These are phyloP conservation scores for Moelleriella libera DNA, from an alignment of 2,329 filamentous ascomycete species.

Conservation along the genomic window DNA sequence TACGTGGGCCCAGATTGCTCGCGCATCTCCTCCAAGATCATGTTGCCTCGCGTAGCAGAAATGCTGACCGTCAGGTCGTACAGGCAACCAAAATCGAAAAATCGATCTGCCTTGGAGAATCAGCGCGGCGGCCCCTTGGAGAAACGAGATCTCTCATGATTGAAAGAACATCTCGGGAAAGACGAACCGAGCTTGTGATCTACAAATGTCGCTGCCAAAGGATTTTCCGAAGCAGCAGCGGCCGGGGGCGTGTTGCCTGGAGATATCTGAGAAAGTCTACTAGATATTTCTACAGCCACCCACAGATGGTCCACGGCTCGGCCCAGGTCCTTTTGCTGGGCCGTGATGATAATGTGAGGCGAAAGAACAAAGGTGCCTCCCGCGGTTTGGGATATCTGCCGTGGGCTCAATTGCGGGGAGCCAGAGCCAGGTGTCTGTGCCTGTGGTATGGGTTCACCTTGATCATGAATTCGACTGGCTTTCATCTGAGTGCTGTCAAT, in stretches of 20 bases:
- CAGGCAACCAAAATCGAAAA: conserved; percentile 30
- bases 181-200: conserved; percentile 9
- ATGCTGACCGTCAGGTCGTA: conserved; percentile 34
- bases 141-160: not conserved
- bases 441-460: not conserved
- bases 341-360: conserved; percentile 27
- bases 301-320: conserved; percentile 23
- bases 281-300: conserved; percentile 34
- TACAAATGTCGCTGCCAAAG: conserved; percentile 5
- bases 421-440: not conserved
- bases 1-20: conserved; percentile 28
- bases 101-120: conserved; percentile 11
- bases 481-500: not conserved
- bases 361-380: conserved; percentile 16
- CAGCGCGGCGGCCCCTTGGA: not conserved
- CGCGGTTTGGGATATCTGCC: conserved; percentile 3
- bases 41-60: conserved; percentile 23
- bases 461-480: not conserved
- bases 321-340: conserved; percentile 22
- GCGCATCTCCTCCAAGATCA: conserved; percentile 31
- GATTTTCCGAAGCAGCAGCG: not conserved
- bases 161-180: not conserved
- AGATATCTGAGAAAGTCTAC: conserved; percentile 17
- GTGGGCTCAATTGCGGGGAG: conserved; percentile 1
- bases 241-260: conserved; percentile 1